Conservation (phyloP, 2,329 filamentous ascomycete genomes). For the Apiospora rasikravindrae region DNA sequence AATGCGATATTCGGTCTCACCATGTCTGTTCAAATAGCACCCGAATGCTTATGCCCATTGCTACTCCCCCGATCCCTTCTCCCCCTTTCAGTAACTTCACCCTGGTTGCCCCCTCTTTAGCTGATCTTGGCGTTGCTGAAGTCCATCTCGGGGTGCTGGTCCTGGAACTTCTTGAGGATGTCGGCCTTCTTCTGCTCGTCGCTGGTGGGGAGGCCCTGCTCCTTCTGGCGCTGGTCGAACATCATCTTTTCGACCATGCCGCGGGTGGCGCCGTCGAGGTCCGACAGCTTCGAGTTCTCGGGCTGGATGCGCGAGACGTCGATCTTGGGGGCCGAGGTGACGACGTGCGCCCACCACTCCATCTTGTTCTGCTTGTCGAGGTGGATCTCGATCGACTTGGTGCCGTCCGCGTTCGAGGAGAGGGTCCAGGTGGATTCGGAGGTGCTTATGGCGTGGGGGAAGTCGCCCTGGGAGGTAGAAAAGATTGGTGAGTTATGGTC, state of each 20-base stretch:
- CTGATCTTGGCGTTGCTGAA: slow-evolving; percentile 73
- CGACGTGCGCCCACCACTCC: slow-evolving; percentile 97
- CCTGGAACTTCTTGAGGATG: slow-evolving; percentile 90
- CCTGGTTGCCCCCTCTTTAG: slow-evolving; percentile 36
- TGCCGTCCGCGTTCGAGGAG: slow-evolving; percentile 71
- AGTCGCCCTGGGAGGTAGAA: slow-evolving; percentile 69
- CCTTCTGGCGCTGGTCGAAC: slow-evolving; percentile 98
- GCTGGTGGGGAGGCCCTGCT: slow-evolving; percentile 83
- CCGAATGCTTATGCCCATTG: not conserved
- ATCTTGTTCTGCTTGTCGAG: slow-evolving; percentile 96
- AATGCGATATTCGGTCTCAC: slow-evolving; percentile 17
- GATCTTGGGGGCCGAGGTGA: slow-evolving; percentile 86
- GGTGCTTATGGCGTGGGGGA: slow-evolving; percentile 77
- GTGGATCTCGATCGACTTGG: slow-evolving; percentile 74
- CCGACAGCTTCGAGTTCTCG: slow-evolving; percentile 88
- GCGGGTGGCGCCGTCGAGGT: slow-evolving; percentile 92
- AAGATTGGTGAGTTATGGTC: slow-evolving; percentile 22
- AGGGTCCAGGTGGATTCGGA: slow-evolving; percentile 98
- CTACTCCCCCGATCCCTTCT: not conserved
- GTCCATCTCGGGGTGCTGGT: slow-evolving; percentile 75
- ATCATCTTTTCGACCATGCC: slow-evolving; percentile 99
- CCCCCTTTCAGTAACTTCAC: not conserved
- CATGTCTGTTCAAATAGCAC: not conserved
- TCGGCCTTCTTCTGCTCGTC: slow-evolving; percentile 97
- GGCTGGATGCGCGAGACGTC: slow-evolving; percentile 95